These are phyloP conservation scores for Glycyrrhiza uralensis DNA, from an alignment of 306 rosid species.

Conservation along the genomic window DNA sequence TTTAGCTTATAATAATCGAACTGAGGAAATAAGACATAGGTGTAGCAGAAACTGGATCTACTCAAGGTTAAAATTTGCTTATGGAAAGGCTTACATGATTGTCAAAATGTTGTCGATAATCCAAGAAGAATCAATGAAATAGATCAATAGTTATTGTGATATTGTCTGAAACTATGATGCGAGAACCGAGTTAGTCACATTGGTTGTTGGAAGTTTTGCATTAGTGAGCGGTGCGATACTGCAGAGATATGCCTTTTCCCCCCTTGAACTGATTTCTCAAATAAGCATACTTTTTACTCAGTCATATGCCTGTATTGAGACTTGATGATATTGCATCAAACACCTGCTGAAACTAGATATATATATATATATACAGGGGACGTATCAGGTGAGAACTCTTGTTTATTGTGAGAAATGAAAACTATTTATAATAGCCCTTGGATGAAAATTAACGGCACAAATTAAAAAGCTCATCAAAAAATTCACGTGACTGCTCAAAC, in stretches of 20 bases:
- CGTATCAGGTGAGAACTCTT: no score
- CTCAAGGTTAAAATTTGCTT: background rate
- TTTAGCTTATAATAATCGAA: background rate
- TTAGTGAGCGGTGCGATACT: background rate
- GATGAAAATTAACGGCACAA: no score
- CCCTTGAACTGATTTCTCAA: background rate
- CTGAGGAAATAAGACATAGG: background rate
- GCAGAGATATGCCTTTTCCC: background rate
- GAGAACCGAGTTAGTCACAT: background rate
- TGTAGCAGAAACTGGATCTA: background rate
- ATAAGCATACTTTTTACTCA: background rate
- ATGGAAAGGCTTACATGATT: conserved; percentile 14
- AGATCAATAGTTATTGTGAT: background rate
- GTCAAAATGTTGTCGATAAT: background rate
- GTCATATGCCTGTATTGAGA: background rate
- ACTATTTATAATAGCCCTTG: no score
- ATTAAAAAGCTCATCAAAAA: no score
- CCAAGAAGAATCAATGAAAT: background rate
- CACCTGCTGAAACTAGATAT: background rate
- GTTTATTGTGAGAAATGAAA: no score
- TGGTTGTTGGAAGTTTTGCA: conserved; percentile 3
- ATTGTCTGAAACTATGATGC: background rate
- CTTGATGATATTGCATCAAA: background rate
- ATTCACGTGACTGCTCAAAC: no score
- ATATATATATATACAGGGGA: no score